These are phyloP conservation scores for Prinsepia uniflora DNA, from an alignment of 306 rosid species.

Conservation along the genomic window DNA sequence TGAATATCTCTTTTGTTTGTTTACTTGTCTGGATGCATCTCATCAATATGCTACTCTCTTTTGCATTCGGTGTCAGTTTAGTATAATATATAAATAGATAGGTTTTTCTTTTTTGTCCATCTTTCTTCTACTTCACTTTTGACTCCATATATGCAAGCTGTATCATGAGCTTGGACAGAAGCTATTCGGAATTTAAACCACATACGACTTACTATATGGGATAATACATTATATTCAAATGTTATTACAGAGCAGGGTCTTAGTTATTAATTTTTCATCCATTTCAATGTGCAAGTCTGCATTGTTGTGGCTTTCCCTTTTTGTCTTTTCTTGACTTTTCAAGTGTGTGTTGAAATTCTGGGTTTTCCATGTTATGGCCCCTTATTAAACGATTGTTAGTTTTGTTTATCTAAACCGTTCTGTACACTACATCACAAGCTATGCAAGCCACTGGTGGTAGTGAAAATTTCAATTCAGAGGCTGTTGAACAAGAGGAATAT, in stretches of 20 bases:
- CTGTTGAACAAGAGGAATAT: constrained; percentile 41
- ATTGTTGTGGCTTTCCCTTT: not conserved
- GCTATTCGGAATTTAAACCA: not conserved
- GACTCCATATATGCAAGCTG: not conserved
- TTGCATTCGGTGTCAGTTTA: not conserved
- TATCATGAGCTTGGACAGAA: not conserved
- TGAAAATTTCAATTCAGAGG: constrained; percentile 33
- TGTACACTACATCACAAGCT: constrained; percentile 34
- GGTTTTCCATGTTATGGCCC: not conserved
- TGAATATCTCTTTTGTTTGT: too few species aligned
- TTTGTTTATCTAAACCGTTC: not conserved
- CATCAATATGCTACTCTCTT: too few species aligned
- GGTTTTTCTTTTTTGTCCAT: not conserved
- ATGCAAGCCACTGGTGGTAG: constrained; percentile 39
- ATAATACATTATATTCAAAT: not conserved
- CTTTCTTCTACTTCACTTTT: not conserved
- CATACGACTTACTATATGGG: not conserved
- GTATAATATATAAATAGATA: not conserved
- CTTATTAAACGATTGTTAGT: not conserved
- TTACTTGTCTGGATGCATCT: too few species aligned
- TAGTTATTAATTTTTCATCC: not conserved
- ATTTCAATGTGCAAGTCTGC: not conserved
- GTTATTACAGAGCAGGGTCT: not conserved
- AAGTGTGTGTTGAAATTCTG: not conserved
- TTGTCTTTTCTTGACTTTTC: not conserved